These are phyloP conservation scores for Stevia rebaudiana DNA, from an alignment of 140 eudicot species.

Conservation along the genomic window DNA sequence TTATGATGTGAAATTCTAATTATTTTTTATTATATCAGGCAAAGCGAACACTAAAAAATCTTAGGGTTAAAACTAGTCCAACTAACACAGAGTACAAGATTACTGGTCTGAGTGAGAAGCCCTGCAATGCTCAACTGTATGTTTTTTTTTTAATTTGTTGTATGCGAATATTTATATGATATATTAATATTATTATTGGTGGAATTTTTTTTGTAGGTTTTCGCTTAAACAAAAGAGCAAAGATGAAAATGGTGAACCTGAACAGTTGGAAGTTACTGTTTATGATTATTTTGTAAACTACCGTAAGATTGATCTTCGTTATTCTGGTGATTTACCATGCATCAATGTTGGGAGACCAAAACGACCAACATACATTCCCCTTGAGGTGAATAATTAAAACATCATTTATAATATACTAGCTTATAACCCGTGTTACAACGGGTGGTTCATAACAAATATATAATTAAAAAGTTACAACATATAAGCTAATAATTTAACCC, in stretches of 20 bases:
- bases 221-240: slow-evolving; percentile 38
- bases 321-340: slow-evolving; percentile 79
- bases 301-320: slow-evolving; percentile 53
- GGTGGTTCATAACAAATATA: too few species aligned
- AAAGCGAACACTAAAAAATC: slow-evolving; percentile 49
- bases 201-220: slow-evolving; percentile 36
- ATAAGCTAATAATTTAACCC: too few species aligned
- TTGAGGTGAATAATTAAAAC: slow-evolving; percentile 45
- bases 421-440: too few species aligned
- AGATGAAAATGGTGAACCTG: slow-evolving; percentile 47
- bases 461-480: too few species aligned
- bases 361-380: slow-evolving; percentile 73
- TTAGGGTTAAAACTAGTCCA: slow-evolving; percentile 47
- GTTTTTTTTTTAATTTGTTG: neutral
- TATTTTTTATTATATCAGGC: slow-evolving; percentile 37
- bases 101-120: slow-evolving; percentile 62
- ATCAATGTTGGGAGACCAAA: slow-evolving; percentile 84
- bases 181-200: neutral
- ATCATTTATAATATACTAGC: too few species aligned
- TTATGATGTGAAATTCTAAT: neutral
- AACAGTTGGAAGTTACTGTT: slow-evolving; percentile 49
- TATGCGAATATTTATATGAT: neutral
- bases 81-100: slow-evolving; percentile 55
- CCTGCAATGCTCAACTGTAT: slow-evolving; percentile 56
- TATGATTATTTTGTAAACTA: slow-evolving; percentile 66